Base-by-base conservation (phyloP, 139 green algal genomes). In the Chlorella vulgaris region DNA sequence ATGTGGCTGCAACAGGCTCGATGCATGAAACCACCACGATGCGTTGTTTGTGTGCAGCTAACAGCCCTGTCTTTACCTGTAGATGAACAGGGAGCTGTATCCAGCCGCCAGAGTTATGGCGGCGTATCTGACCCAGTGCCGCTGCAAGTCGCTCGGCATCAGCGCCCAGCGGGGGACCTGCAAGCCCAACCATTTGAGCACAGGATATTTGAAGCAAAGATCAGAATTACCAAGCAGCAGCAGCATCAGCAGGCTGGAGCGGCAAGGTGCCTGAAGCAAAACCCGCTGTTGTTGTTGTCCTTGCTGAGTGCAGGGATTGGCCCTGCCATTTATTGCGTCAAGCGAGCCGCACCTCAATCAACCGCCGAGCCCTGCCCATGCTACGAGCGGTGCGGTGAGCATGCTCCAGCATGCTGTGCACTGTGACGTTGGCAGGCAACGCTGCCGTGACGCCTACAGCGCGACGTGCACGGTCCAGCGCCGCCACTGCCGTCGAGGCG, bases 61-160 rank as follows among this genome's bases (percentile, higher is more conserved):
- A 10, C 13, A 58, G 15, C n/a, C n/a, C n/a, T 58, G 15, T 0
- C 3, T 47, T 42, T 33, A 82, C 84, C 70, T 83, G 67, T 90
- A 86, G 40, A 96, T 18, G 24, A 90, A 98, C 10, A 86, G n/a
- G 35, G 39, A 75, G 31, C 78, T 85, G 38, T 79, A 92, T 38
- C 53, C 26, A 4, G 43, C 68, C 0, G 61, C 69, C 26, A 38
- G 65, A 1, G 66, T 78, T 2, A 80, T 61, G 7, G 83, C 29
- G 0, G 66, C 60, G 78, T 93, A 96, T 3, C 86, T 73, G 53
- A 98, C 63, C 94, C 94, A 98, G 86, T 96, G 75, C 60, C 89
- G 85, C 73, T 94, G 87, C 66, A 91, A 51, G n/a, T 85, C 42
- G 2, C 69, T 70, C 6, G 90, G 90, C 80, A 88, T 86, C 7